Evolutionary conservation across 2,329 filamentous ascomycete genomes (phyloP).

Genomic region (Coniochaeta prunicola): DNA sequence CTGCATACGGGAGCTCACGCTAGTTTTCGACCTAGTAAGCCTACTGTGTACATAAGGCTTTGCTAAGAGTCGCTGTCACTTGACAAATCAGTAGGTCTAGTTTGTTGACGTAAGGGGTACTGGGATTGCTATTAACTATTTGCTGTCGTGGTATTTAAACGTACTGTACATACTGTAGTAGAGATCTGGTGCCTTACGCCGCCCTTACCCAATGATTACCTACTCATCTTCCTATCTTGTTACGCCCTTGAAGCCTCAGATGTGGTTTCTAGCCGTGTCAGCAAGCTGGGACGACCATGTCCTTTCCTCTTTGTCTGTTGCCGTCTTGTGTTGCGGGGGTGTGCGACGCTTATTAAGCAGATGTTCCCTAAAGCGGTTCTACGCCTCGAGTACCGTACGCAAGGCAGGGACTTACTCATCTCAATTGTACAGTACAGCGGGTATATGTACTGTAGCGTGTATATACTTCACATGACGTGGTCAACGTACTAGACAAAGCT

Average conservation of each 20-base stretch:
- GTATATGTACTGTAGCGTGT: too few species aligned
- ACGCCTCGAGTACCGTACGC: background rate
- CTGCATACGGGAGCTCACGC: background rate
- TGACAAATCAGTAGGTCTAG: constrained; percentile 11
- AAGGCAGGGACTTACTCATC: background rate
- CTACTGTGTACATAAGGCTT: too few species aligned
- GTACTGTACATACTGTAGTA: background rate
- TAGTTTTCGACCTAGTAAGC: background rate
- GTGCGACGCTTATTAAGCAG: background rate
- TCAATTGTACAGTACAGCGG: background rate
- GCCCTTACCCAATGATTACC: background rate
- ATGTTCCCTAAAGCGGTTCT: background rate
- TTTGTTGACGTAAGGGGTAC: background rate
- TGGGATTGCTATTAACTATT: background rate
- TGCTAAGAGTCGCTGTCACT: background rate
- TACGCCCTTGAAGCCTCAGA: too few species aligned
- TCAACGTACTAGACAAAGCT: background rate
- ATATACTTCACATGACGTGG: background rate
- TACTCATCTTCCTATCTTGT: background rate
- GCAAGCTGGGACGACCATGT: background rate
- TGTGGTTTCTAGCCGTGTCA: background rate
- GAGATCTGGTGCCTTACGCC: background rate
- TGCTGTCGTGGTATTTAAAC: background rate
- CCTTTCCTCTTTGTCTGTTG: background rate
- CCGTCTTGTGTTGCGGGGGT: background rate